Percentiles rank a stretch among this genome's conserved stretches.
Evolutionary conservation across 2,329 filamentous ascomycete genomes (phyloP).

Genomic region (Tothia fuscella): DNA sequence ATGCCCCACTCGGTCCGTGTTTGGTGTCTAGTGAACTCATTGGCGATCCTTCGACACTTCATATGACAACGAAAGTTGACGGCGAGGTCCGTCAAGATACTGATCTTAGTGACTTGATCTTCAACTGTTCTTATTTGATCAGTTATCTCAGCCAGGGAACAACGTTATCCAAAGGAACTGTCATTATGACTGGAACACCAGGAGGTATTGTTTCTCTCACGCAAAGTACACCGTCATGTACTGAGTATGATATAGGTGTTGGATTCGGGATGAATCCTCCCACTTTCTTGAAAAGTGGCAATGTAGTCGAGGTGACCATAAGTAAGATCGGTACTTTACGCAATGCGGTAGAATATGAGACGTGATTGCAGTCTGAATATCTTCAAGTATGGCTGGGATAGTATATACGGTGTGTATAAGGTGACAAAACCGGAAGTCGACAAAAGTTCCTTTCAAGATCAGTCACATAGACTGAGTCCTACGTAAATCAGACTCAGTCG

Average conservation of each 20-base stretch:
- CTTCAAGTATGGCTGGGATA: no score
- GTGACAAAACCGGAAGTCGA: no score
- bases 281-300: slow-evolving; percentile 58
- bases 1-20: slow-evolving; percentile 40
- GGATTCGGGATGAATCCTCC: slow-evolving; percentile 22
- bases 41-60: slow-evolving; percentile 30
- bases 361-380: no score
- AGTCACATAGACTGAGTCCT: no score
- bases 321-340: slow-evolving; percentile 27
- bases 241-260: slow-evolving; percentile 18
- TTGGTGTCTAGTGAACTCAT: slow-evolving; percentile 34
- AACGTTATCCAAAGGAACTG: slow-evolving; percentile 34
- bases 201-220: slow-evolving; percentile 17
- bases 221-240: neutral
- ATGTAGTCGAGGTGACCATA: slow-evolving; percentile 56
- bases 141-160: slow-evolving; percentile 34
- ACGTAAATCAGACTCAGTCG: no score
- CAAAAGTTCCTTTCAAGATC: no score
- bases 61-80: slow-evolving; percentile 36
- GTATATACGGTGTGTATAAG: no score
- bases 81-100: slow-evolving; percentile 36
- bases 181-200: slow-evolving; percentile 41
- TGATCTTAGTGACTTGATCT: slow-evolving; percentile 36
- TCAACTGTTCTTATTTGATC: slow-evolving; percentile 34
- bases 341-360: slow-evolving; percentile 3